These are phyloP conservation scores for Tylopilus balloui DNA, from an alignment of 768 basidiomycete species.

Conservation along the genomic window DNA sequence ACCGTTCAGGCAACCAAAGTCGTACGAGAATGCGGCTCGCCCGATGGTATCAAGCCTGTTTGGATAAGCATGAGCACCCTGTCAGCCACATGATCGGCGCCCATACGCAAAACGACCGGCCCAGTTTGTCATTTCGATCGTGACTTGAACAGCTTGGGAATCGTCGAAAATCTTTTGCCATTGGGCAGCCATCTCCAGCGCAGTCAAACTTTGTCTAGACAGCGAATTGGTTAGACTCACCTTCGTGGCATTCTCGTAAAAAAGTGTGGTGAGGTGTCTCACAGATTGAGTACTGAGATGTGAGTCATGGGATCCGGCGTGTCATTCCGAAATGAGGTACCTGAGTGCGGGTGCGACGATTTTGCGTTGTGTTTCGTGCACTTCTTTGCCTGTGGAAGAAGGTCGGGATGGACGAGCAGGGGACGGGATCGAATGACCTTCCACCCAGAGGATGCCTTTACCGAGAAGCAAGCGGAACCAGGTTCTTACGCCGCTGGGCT, in stretches of 20 bases:
- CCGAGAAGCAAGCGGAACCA: constrained; percentile 62
- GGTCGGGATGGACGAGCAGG: constrained; percentile 4
- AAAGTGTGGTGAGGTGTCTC: constrained; percentile 46
- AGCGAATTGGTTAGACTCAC: constrained; percentile 4
- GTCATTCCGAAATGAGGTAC: constrained; percentile 27
- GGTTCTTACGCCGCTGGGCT: constrained; percentile 55
- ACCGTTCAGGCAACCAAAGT: constrained; percentile 54
- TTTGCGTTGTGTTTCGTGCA: constrained; percentile 53
- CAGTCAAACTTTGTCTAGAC: background rate
- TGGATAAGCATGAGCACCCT: background rate
- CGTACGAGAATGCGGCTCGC: constrained; percentile 59
- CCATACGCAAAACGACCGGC: constrained; percentile 57
- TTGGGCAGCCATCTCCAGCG: constrained; percentile 39
- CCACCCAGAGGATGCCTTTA: constrained; percentile 62
- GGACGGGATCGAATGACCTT: constrained; percentile 38
- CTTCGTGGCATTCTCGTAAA: constrained; percentile 53
- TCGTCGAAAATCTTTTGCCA: constrained; percentile 47
- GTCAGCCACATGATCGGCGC: background rate
- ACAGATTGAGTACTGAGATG: constrained; percentile 46
- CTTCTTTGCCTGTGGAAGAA: constrained; percentile 42
- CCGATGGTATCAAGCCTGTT: constrained; percentile 55
- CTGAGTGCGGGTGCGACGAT: constrained; percentile 54
- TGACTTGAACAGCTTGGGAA: constrained; percentile 35
- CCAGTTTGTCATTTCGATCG: constrained; percentile 56
- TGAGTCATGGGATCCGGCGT: background rate